These are phyloP conservation scores for Eucalyptus grandis DNA, from an alignment of 345 rosid species.

Conservation along the genomic window DNA sequence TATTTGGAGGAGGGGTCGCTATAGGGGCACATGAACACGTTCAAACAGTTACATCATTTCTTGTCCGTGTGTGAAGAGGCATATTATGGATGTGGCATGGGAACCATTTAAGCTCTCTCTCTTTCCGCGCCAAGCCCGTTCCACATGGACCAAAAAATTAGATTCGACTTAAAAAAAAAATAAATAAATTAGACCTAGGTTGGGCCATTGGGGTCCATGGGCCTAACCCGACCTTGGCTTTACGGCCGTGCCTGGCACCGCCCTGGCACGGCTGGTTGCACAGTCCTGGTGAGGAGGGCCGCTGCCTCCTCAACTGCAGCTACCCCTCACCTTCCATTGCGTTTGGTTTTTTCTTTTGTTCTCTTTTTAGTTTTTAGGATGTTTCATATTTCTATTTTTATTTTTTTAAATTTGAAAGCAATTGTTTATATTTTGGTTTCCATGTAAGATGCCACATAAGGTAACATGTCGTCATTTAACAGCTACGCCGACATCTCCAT, in stretches of 20 bases:
- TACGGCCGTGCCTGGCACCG: neutral
- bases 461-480: neutral
- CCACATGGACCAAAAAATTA: neutral
- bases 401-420: neutral
- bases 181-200: neutral
- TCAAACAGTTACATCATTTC: neutral
- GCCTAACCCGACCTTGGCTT: neutral
- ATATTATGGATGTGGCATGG: neutral
- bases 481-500: neutral
- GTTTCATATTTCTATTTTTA: neutral
- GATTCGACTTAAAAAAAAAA: neutral
- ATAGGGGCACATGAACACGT: neutral
- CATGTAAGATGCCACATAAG: neutral
- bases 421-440: neutral
- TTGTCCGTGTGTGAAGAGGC: neutral
- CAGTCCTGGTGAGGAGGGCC: neutral
- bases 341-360: neutral
- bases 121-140: neutral
- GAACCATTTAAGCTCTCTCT: neutral
- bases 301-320: neutral
- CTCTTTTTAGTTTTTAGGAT: neutral
- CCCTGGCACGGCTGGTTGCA: no score
- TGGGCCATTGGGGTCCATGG: neutral
- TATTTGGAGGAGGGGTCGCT: neutral
- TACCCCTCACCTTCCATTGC: neutral